phyloP scores from a whole-genome alignment of 2,329 filamentous ascomycete genomes.

The Diaporthe nobilis region DNA sequence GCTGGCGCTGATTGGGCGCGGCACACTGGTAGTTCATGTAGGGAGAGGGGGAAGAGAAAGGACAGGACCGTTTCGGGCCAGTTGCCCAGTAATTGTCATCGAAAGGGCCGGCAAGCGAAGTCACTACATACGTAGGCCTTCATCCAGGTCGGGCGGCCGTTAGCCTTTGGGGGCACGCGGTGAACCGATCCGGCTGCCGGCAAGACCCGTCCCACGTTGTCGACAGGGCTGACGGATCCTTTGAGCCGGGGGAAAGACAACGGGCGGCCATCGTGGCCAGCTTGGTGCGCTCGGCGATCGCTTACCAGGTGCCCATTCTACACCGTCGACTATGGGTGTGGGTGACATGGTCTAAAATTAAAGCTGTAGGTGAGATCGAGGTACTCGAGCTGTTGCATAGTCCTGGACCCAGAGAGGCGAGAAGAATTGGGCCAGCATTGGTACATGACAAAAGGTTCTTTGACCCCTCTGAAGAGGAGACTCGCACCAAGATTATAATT shows the following conservation, averaged over 20 bases:
- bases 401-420: background rate
- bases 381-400: background rate
- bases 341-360: background rate
- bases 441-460: background rate
- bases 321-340: background rate
- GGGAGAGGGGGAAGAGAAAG: too few species aligned
- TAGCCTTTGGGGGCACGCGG: background rate
- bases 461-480: background rate
- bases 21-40: too few species aligned
- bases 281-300: background rate
- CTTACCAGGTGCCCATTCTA: background rate
- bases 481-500: background rate
- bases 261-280: constrained; percentile 10
- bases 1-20: background rate
- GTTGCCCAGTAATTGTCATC: background rate
- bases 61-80: background rate
- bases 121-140: background rate
- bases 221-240: constrained; percentile 18
- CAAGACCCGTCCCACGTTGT: constrained; percentile 32
- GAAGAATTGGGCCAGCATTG: background rate
- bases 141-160: background rate
- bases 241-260: background rate
- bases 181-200: constrained; percentile 13
- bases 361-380: background rate
- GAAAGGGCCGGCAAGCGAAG: background rate